These are phyloP conservation scores for Apiospora aurea DNA, from an alignment of 2,329 filamentous ascomycete species.

Conservation along the genomic window DNA sequence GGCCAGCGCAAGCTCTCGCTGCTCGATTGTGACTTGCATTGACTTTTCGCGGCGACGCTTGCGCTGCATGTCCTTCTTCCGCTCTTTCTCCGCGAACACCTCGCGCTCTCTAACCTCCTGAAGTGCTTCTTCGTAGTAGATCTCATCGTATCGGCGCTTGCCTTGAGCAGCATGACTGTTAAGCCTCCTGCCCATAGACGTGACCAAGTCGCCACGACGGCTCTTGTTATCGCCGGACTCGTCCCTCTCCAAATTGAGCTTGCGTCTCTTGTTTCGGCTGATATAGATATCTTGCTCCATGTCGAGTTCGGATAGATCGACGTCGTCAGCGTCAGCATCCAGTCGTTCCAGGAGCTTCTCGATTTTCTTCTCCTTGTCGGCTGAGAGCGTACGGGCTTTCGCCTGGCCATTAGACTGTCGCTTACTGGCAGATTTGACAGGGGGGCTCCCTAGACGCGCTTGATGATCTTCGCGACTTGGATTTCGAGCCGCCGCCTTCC, in stretches of 20 bases:
- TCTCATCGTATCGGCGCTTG: slow-evolving; percentile 76
- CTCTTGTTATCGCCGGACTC: slow-evolving; percentile 72
- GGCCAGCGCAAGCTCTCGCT: slow-evolving; percentile 83
- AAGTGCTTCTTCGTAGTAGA: slow-evolving; percentile 81
- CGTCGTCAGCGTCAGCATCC: slow-evolving; percentile 50
- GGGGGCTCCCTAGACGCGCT: slow-evolving; percentile 52
- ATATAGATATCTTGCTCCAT: slow-evolving; percentile 55
- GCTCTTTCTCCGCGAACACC: slow-evolving; percentile 93
- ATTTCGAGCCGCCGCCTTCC: slow-evolving; percentile 48
- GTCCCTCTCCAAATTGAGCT: slow-evolving; percentile 66
- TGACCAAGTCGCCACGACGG: slow-evolving; percentile 66
- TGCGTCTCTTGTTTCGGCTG: slow-evolving; percentile 70
- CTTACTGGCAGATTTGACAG: slow-evolving; percentile 60
- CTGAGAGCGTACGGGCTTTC: slow-evolving; percentile 57
- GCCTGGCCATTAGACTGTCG: slow-evolving; percentile 66
- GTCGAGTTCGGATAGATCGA: slow-evolving; percentile 51
- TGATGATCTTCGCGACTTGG: slow-evolving; percentile 57
- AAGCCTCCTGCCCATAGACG: slow-evolving; percentile 66
- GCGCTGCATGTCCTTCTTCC: slow-evolving; percentile 99
- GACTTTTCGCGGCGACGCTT: slow-evolving; percentile 96
- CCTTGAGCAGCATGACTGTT: slow-evolving; percentile 73
- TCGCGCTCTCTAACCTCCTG: slow-evolving; percentile 90
- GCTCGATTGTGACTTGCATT: slow-evolving; percentile 89
- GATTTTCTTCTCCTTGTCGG: slow-evolving; percentile 73
- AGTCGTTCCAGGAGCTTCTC: slow-evolving; percentile 65